Evolutionary conservation across 495 filamentous ascomycete genomes (phyloP), one percentile per base, ranked within the genome.

Genomic region (Penicillium ucsense): DNA sequence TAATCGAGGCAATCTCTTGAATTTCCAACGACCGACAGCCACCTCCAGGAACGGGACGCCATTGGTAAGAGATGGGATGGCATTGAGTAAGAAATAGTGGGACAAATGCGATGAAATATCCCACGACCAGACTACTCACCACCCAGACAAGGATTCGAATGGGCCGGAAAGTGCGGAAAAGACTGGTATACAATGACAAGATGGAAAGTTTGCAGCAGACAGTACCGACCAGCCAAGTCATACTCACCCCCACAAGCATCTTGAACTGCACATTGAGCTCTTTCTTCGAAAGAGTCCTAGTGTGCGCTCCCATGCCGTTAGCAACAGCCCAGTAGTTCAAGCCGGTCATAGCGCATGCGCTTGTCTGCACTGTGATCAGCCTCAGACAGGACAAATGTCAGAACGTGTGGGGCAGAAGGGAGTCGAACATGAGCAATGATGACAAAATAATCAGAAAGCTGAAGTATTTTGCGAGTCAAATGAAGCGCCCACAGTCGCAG

Each of bases 141-240:
- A 40, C 38, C 39, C 46, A 48, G 10, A 48, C 46, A 32, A 48
- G 46, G 30, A 48, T 48, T 20, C 46, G 46, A 30, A 48, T 48
- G 0, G 46, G 46, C 5, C 46, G 46, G 34, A 48, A 48, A 4
- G 46, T 48, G 32, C 38, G 46, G 27, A 48, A 48, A 4, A 48
- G 46, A 12, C 46, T 48, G 11, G 46, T 48, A 40, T 48, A 48
- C 1, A 48, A 31, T 28, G 46, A 38, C 3, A 48, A 12, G n/a
- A 48, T 48, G 5, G 46, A 48, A 1, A 48, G 31, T 29, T 48
- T 48, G 38, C 46, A 48, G 10, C 46, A 48, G 12, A 48, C 46
- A 3, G 46, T 48, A 5, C 46, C 38, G 27, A 38, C 39, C 7
- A 48, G 38, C 46, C 46, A 48, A 0, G 46, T 48, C 46, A 48